Evolutionary conservation across 31 red algal species (phyloP).

Genomic region (Odonthalia washingtoniensis): DNA sequence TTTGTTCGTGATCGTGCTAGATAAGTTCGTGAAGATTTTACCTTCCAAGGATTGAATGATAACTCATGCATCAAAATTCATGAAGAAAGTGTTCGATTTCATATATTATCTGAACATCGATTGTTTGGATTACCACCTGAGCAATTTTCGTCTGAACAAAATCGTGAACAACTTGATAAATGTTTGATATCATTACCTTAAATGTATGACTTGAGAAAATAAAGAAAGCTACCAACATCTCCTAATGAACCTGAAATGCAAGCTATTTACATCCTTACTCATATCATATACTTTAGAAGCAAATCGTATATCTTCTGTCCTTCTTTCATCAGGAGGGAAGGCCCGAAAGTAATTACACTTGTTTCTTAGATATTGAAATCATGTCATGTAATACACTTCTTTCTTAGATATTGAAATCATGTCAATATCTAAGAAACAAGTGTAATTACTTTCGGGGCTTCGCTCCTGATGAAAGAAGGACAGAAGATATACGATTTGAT

Average conservation of each 20-base stretch:
- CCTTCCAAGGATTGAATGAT: slow-evolving; percentile 84
- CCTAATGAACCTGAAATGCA: slow-evolving; percentile 65
- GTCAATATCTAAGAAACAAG: too few relatives aligned
- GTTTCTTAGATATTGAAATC: too few relatives aligned
- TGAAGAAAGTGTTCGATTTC: slow-evolving; percentile 92
- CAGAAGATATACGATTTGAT: slow-evolving; percentile 42
- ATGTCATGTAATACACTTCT: too few relatives aligned
- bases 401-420: too few relatives aligned
- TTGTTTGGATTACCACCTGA: slow-evolving; percentile 63
- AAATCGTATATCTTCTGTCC: slow-evolving; percentile 39
- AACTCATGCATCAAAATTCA: slow-evolving; percentile 72
- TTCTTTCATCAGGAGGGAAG: slow-evolving; percentile 38
- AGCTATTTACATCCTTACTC: slow-evolving; percentile 47
- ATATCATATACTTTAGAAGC: slow-evolving; percentile 53
- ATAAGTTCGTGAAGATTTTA: slow-evolving; percentile 91
- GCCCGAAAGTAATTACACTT: too few relatives aligned
- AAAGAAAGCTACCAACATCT: slow-evolving; percentile 37
- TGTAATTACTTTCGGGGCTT: too few relatives aligned
- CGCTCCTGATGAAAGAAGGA: slow-evolving; percentile 35
- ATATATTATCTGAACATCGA: slow-evolving; percentile 83
- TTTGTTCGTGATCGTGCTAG: slow-evolving; percentile 93
- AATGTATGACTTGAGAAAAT: slow-evolving; percentile 76
- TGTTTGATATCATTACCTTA: slow-evolving; percentile 90
- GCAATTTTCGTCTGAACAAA: slow-evolving; percentile 88
- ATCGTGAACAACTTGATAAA: slow-evolving; percentile 96